Evolutionary conservation across 1,284 basidiomycete species (phyloP), one percentile per base, ranked within the genome.

Genomic region (Schizopora paradoxa): DNA sequence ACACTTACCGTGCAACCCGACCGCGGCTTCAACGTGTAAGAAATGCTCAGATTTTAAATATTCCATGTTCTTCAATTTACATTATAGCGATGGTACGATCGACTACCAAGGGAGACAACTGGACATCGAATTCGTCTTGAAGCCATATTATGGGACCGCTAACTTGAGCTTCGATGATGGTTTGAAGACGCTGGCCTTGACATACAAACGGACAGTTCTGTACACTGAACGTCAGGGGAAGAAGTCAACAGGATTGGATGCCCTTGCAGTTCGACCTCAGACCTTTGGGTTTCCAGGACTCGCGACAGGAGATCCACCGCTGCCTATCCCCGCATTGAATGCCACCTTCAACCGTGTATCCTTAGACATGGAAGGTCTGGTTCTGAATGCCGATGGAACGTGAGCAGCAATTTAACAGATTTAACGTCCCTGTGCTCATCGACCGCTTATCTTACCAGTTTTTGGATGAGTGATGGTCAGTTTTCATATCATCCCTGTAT

Each of bases 381-480:
- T 76, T 1, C 61, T 75, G 2, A 75, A 77, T 52, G 55, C 61
- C 0, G 81, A 85, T 56, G 80, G 79, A 54, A 70, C 70, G 76
- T 79, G 52, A 48, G 73, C 59, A 5, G 1, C 29, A 3, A n/a
- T 34, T 26, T 11, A 11, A n/a, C n/a, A 18, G 33, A 18, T 36
- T 14, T 22, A 2, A 25, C 11, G 41, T 13, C 23, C 52, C 29
- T 25, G 32, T 43, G 34, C 39, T 39, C 42, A 41, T 13, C 39
- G 22, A 31, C 44, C 27, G 39, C 29, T n/a, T n/a, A 22, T 27
- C 26, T 26, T 26, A 16, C n/a, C 36, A 77, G 75, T 1, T 77
- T 70, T 58, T 83, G 76, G 76, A 65, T 76, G 19, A 77, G 75
- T 47, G 82, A 85, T 54, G n/a, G n/a, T n/a, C n/a, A n/a, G n/a